Base-by-base conservation (phyloP, 106 monocot species). In the Ottelia alismoides region DNA sequence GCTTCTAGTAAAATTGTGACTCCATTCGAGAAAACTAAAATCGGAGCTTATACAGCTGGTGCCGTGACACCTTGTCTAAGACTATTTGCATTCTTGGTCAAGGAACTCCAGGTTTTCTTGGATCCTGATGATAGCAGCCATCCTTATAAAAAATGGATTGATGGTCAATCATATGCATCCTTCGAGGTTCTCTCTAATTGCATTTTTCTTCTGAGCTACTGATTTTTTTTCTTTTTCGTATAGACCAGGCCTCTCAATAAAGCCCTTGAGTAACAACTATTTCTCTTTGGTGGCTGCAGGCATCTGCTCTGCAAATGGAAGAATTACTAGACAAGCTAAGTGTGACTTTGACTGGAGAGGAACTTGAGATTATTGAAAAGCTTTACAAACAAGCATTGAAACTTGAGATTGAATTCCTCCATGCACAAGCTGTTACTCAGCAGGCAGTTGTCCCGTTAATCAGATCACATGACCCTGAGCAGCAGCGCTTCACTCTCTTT, bases 11-110 rank as follows among this genome's bases (percentile, higher is more conserved):
- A 75, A 66, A 84, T 91, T 65, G 84, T 65, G 21, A 91, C 91
- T 61, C 91, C 84, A 29, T 91, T 76, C 73, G 85, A 85, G 55
- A 98, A 76, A 61, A 82, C 89, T 22, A 98, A 83, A 67, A 72
- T 90, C 55, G 79, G 85, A 45, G 79, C 90, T 22, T 90, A 90
- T 57, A 80, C 79, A 24, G 67, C 90, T 27, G 90, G 82, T 56
- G 89, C 90, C 19, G 83, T 86, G 85, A 78, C 77, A 11, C 98
- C 98, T 52, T 98, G 82, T 55, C 79, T 90, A 79, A 85, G 98
- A 62, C 79, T 98, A 22, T 77, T 77, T 82, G 73, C 98, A 12
- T 79, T 79, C 32, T 45, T 98, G 51, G 79, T 79, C 12, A 72
- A 72, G 45, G 89, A 86, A 56, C 71, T 98, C 55, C 49, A 48